Conservation (phyloP, 768 basidiomycete species). For the Phaffia australis region DNA sequence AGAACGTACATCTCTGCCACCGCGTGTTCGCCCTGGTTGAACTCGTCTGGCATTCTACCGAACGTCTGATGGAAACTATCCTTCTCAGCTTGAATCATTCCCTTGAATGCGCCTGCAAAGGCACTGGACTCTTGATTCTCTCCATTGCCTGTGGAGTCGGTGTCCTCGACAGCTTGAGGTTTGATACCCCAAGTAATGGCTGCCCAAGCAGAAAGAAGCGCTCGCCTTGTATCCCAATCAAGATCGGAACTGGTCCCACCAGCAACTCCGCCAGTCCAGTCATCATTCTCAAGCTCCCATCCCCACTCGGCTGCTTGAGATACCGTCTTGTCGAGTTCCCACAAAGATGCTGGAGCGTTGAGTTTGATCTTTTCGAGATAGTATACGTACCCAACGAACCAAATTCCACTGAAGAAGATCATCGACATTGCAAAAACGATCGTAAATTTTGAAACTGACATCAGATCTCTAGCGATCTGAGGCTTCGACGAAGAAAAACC, state of each 20-base stretch:
- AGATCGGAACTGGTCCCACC: background rate
- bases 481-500: no score
- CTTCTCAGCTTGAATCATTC: no score
- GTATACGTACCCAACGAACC: no score
- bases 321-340: no score
- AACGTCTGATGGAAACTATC: background rate
- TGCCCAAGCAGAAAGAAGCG: background rate
- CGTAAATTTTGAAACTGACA: no score
- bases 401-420: no score
- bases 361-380: no score
- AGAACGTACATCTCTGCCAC: background rate
- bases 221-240: background rate
- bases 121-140: background rate
- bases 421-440: no score
- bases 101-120: no score
- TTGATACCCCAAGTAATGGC: background rate
- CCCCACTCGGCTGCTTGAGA: background rate
- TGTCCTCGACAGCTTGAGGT: no score
- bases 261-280: slow-evolving; percentile 1
- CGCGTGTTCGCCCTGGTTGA: background rate
- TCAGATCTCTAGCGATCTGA: no score
- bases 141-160: background rate
- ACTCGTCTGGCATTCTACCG: background rate
- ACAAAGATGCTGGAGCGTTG: no score
- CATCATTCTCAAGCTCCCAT: slow-evolving; percentile 18